Percentiles rank a stretch among this genome's conserved stretches.
Evolutionary conservation across 2,329 filamentous ascomycete species (phyloP).

Genomic region (Knoxdaviesia capensis): DNA sequence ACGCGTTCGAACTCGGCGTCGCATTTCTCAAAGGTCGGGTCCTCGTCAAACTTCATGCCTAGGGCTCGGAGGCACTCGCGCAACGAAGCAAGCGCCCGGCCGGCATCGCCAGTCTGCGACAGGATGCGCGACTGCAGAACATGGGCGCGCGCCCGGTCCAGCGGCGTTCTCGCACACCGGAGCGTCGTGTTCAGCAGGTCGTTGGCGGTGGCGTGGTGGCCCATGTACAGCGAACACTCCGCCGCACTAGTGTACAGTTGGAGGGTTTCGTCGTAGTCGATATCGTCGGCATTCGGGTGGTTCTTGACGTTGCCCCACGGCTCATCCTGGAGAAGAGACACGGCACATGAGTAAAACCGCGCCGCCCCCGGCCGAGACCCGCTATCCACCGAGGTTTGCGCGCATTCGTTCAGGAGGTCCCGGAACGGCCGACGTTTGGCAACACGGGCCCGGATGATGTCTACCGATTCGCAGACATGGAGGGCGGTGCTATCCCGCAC

Average conservation of each 20-base stretch:
- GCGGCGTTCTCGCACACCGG: slow-evolving; percentile 43
- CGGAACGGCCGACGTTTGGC: slow-evolving; percentile 44
- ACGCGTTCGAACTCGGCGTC: slow-evolving; percentile 52
- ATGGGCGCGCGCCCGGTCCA: slow-evolving; percentile 70
- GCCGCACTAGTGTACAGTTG: slow-evolving; percentile 60
- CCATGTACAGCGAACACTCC: slow-evolving; percentile 67
- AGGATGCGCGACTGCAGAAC: slow-evolving; percentile 66
- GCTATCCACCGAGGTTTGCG: slow-evolving; percentile 58
- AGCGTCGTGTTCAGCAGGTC: slow-evolving; percentile 52
- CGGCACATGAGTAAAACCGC: slow-evolving; percentile 60
- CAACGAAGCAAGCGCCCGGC: slow-evolving; percentile 47
- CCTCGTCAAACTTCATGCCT: slow-evolving; percentile 42
- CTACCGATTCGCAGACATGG: slow-evolving; percentile 61
- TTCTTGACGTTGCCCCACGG: slow-evolving; percentile 34
- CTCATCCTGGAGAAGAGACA: slow-evolving; percentile 58
- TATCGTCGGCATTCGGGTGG: slow-evolving; percentile 23
- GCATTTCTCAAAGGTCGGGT: slow-evolving; percentile 55
- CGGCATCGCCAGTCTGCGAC: slow-evolving; percentile 51
- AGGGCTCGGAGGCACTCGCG: slow-evolving; percentile 52
- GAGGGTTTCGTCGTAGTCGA: slow-evolving; percentile 65
- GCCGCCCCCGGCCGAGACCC: slow-evolving; percentile 66
- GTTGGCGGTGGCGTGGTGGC: slow-evolving; percentile 46
- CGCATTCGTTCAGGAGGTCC: slow-evolving; percentile 59
- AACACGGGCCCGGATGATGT: slow-evolving; percentile 51
- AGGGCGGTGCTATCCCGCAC: slow-evolving; percentile 54